A percentile compares a stretch with the other conserved stretches of the same genome.
phyloP scores from a whole-genome alignment of 371 early-diverging fungal genomes.

The Actinomortierella ambigua region DNA sequence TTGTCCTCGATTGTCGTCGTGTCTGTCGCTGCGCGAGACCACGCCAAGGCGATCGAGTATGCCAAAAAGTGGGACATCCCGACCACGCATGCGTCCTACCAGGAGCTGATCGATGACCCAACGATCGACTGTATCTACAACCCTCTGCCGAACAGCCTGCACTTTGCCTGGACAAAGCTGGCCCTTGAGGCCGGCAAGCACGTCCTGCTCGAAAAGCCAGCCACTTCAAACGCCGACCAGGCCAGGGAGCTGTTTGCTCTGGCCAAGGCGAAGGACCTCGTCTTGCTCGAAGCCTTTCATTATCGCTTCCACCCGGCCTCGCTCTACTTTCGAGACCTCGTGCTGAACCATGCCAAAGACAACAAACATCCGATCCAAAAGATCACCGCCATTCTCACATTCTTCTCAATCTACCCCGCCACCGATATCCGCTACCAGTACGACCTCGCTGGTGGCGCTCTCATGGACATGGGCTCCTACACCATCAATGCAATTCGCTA shows the following conservation, averaged over 20 bases:
- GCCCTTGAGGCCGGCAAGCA: constrained; percentile 49
- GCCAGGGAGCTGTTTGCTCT: constrained; percentile 27
- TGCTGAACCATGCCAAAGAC: constrained; percentile 22
- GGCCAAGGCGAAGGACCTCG: constrained; percentile 33
- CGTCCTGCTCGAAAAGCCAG: constrained; percentile 51
- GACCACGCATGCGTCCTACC: constrained; percentile 48
- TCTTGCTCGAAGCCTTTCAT: constrained; percentile 55
- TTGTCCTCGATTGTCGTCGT: constrained; percentile 29
- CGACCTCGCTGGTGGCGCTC: constrained; percentile 47
- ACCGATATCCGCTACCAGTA: constrained; percentile 50
- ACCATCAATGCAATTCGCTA: constrained; percentile 45
- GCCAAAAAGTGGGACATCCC: constrained; percentile 48
- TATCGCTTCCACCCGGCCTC: constrained; percentile 50
- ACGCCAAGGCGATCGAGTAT: constrained; percentile 29
- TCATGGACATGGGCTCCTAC: constrained; percentile 53
- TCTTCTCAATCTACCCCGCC: constrained; percentile 12
- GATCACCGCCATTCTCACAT: constrained; percentile 9
- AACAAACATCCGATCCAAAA: constrained; percentile 12
- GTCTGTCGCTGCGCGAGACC: constrained; percentile 50
- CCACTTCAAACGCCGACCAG: constrained; percentile 44
- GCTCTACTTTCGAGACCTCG: constrained; percentile 16
- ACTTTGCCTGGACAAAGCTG: constrained; percentile 50
- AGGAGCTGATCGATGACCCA: constrained; percentile 48
- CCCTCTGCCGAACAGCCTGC: constrained; percentile 53
- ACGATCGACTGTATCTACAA: constrained; percentile 56